Percentiles rank a stretch among this genome's conserved stretches.
Conservation (phyloP, 345 rosid genomes). For the Euphorbia lathyris region DNA sequence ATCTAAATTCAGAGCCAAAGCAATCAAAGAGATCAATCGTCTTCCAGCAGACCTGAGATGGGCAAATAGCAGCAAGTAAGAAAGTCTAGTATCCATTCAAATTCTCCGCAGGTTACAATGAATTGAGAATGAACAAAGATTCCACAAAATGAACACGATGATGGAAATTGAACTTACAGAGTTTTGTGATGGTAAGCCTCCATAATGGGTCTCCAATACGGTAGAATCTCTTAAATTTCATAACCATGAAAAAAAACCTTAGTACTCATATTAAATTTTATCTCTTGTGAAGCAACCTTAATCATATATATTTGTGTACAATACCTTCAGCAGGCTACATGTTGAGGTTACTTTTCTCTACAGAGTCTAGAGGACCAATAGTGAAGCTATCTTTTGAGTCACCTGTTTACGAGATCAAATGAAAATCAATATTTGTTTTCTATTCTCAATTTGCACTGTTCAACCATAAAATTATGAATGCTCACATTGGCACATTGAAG, state of each 20-base stretch:
- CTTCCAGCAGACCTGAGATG: conserved; percentile 53
- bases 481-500: too few species aligned
- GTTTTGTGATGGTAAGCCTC: conserved; percentile 45
- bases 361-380: conserved; percentile 64
- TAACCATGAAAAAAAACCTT: conserved; percentile 11
- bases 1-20: conserved; percentile 71
- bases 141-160: neutral
- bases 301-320: too few species aligned
- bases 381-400: conserved; percentile 71
- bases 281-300: too few species aligned
- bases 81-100: neutral
- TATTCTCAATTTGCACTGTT: too few species aligned
- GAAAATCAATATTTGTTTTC: neutral
- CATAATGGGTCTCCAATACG: conserved; percentile 62
- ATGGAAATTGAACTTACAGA: conserved; percentile 38
- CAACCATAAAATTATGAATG: too few species aligned
- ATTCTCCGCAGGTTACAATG: neutral
- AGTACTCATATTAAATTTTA: neutral
- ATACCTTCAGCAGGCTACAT: conserved; percentile 73
- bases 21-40: conserved; percentile 51
- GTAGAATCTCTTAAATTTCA: conserved; percentile 53
- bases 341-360: conserved; percentile 38
- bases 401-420: conserved; percentile 34
- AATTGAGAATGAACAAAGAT: neutral
- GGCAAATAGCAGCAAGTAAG: conserved; percentile 3